Percentiles rank a stretch among this genome's conserved stretches.
phyloP scores from a whole-genome alignment of 1,139 yeast species.

The Saccharomyces hybrid region DNA sequence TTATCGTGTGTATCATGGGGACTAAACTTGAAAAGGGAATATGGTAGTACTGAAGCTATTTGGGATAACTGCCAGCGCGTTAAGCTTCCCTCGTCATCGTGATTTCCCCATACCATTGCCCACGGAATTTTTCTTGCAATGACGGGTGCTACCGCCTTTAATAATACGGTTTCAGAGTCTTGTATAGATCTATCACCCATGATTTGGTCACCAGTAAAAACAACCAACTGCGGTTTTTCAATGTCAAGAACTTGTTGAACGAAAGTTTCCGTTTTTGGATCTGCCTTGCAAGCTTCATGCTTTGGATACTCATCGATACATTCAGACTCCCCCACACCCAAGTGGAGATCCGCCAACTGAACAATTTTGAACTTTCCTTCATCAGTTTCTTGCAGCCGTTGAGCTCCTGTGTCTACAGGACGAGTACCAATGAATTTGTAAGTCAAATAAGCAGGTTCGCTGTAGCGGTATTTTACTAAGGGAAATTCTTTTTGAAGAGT shows the following conservation, averaged over 20 bases:
- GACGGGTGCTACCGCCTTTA: slow-evolving; percentile 71
- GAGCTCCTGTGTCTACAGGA: not conserved
- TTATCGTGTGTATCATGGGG: slow-evolving; percentile 40
- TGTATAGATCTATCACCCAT: slow-evolving; percentile 53
- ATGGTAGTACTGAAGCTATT: slow-evolving; percentile 53
- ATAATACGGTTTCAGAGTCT: slow-evolving; percentile 70
- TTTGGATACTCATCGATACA: slow-evolving; percentile 66
- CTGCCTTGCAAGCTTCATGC: slow-evolving; percentile 59
- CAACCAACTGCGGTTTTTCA: slow-evolving; percentile 76
- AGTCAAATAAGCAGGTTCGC: slow-evolving; percentile 4
- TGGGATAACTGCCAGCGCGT: slow-evolving; percentile 55
- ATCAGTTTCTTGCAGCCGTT: slow-evolving; percentile 23
- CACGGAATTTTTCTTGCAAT: slow-evolving; percentile 63
- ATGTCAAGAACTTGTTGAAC: slow-evolving; percentile 55
- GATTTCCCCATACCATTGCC: slow-evolving; percentile 72
- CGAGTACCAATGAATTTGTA: slow-evolving; percentile 4
- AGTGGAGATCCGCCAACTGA: slow-evolving; percentile 84
- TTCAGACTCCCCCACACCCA: slow-evolving; percentile 65
- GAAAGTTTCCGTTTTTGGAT: slow-evolving; percentile 56
- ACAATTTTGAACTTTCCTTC: slow-evolving; percentile 61
- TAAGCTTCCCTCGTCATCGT: slow-evolving; percentile 64
- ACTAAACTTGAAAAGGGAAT: slow-evolving; percentile 54
- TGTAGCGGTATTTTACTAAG: slow-evolving; percentile 13
- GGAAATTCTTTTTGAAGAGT: slow-evolving; percentile 32
- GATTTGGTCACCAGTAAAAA: slow-evolving; percentile 80